phyloP scores from a whole-genome alignment of 495 filamentous ascomycete species.

The Neurospora sp. region DNA sequence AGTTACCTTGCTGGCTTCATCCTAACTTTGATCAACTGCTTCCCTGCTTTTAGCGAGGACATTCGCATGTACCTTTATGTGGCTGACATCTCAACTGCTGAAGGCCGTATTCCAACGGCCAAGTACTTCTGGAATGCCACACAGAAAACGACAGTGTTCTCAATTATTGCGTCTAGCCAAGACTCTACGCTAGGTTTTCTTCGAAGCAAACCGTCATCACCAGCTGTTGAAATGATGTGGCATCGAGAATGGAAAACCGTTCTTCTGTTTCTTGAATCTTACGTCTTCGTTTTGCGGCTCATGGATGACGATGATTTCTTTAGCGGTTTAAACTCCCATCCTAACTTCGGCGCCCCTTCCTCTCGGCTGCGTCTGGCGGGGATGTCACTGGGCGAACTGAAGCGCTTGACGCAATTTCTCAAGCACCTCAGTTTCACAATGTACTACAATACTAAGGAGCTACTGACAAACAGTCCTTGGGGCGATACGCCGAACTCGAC shows the following conservation, averaged over 20 bases:
- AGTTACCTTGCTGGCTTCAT: constrained; percentile 77
- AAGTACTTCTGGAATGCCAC: constrained; percentile 85
- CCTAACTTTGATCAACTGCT: constrained; percentile 74
- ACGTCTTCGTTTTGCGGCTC: constrained; percentile 80
- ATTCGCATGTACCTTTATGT: constrained; percentile 93
- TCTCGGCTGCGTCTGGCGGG: constrained; percentile 51
- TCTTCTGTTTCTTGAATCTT: constrained; percentile 86
- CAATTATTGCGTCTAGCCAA: constrained; percentile 39
- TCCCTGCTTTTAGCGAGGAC: constrained; percentile 74
- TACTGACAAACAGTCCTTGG: constrained; percentile 11
- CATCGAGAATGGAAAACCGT: constrained; percentile 80
- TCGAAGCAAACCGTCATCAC: constrained; percentile 11
- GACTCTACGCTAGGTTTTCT: constrained; percentile 13
- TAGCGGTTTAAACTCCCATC: constrained; percentile 18
- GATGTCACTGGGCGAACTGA: constrained; percentile 59
- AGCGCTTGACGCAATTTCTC: constrained; percentile 69
- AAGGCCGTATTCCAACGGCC: constrained; percentile 52
- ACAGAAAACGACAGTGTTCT: constrained; percentile 55
- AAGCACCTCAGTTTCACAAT: constrained; percentile 88
- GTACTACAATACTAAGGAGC: constrained; percentile 69
- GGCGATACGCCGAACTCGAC: background rate
- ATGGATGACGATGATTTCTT: constrained; percentile 91
- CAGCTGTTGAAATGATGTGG: constrained; percentile 17
- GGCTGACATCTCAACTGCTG: constrained; percentile 52
- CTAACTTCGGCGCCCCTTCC: background rate